These are phyloP conservation scores for Penicillium desertorum DNA, from an alignment of 495 filamentous ascomycete species.

Conservation along the genomic window DNA sequence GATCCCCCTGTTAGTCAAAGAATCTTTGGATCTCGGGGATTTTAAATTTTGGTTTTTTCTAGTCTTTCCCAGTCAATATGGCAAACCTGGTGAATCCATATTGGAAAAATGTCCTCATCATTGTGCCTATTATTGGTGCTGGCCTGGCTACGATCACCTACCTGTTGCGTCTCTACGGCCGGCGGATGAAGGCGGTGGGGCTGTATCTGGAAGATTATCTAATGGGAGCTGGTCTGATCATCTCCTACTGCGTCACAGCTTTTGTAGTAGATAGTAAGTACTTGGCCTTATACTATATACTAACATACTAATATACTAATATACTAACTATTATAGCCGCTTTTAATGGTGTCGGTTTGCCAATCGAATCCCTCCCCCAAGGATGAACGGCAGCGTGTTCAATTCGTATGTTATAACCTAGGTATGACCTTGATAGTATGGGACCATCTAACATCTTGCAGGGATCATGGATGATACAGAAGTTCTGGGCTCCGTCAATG, in stretches of 20 bases:
- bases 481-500: constrained; percentile 28
- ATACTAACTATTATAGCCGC: constrained; percentile 3
- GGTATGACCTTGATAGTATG: neutral
- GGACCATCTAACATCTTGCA: neutral
- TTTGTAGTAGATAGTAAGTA: constrained; percentile 4
- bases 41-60: too few species aligned
- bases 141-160: constrained; percentile 11
- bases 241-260: neutral
- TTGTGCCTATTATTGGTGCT: constrained; percentile 23
- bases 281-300: too few species aligned
- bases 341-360: constrained; percentile 1
- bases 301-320: neutral
- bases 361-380: neutral
- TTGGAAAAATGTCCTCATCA: constrained; percentile 23
- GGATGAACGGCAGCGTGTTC: neutral
- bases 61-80: neutral
- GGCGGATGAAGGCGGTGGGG: neutral
- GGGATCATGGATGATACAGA: constrained; percentile 29
- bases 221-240: neutral
- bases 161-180: constrained; percentile 1
- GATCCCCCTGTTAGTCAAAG: neutral
- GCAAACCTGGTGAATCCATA: neutral
- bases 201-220: neutral
- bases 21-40: too few species aligned
- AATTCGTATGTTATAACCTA: neutral